These are phyloP conservation scores for Scalesia atractyloides DNA, from an alignment of 129 eudicot species.

Conservation along the genomic window DNA sequence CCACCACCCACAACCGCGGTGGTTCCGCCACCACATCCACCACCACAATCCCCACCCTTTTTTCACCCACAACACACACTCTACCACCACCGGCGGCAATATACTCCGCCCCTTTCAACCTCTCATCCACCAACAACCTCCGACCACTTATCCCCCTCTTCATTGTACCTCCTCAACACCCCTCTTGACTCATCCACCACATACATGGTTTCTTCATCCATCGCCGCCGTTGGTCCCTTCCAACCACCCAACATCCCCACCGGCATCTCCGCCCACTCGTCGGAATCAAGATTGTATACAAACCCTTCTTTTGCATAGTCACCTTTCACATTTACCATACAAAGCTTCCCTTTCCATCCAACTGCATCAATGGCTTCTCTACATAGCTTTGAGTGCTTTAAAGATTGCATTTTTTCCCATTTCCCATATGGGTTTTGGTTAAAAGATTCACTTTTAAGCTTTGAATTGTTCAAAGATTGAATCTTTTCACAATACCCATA, in stretches of 20 bases:
- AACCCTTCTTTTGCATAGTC: constrained; percentile 66
- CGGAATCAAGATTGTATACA: constrained; percentile 46
- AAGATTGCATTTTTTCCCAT: constrained; percentile 46
- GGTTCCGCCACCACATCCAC: constrained; percentile 63
- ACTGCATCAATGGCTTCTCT: constrained; percentile 77
- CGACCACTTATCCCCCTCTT: constrained; percentile 53
- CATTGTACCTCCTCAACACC: constrained; percentile 48
- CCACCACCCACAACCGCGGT: constrained; percentile 52
- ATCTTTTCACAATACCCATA: no score
- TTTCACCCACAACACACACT: constrained; percentile 36
- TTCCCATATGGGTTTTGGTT: background rate
- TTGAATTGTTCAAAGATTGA: no score
- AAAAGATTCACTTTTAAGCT: no score
- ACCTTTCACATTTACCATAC: constrained; percentile 81
- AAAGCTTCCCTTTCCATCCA: constrained; percentile 59
- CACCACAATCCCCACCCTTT: constrained; percentile 43
- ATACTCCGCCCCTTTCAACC: constrained; percentile 60
- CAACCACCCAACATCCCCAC: constrained; percentile 77
- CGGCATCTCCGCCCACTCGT: constrained; percentile 70
- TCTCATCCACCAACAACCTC: constrained; percentile 41
- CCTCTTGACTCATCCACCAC: constrained; percentile 69
- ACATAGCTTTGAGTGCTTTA: constrained; percentile 52
- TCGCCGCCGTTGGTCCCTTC: constrained; percentile 80
- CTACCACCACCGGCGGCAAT: constrained; percentile 60
- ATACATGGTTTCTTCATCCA: constrained; percentile 57